Percentiles rank a stretch among this genome's conserved stretches.
These are phyloP conservation scores for Arthroderma sp. DNA, from an alignment of 2,329 filamentous ascomycete species.

Conservation along the genomic window DNA sequence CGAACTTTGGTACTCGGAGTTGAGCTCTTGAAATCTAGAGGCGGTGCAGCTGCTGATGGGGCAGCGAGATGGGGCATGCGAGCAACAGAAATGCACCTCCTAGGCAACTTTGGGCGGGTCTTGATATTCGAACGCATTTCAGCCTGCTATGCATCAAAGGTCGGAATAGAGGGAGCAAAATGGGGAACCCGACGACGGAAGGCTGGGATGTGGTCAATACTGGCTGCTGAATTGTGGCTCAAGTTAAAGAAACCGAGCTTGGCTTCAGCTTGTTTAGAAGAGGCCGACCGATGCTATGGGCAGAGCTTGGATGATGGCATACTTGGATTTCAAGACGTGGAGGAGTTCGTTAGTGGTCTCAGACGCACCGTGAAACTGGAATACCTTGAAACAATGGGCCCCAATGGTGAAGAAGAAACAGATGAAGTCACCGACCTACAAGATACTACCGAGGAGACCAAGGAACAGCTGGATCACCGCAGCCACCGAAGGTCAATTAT, in stretches of 20 bases:
- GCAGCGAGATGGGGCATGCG: conserved; percentile 74
- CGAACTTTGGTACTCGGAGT: conserved; percentile 63
- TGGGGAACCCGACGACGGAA: conserved; percentile 68
- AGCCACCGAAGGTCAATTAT: conserved; percentile 45
- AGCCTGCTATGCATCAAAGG: conserved; percentile 66
- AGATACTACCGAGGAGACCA: conserved; percentile 27
- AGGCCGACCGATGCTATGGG: conserved; percentile 46
- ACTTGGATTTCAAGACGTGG: conserved; percentile 41
- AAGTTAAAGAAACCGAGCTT: conserved; percentile 62
- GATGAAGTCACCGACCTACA: conserved; percentile 18
- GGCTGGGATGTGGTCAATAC: conserved; percentile 75
- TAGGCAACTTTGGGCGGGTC: conserved; percentile 63
- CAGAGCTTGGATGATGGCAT: conserved; percentile 27
- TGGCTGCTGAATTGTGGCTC: conserved; percentile 76
- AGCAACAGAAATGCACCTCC: conserved; percentile 63
- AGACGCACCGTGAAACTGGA: conserved; percentile 30
- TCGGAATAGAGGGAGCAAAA: conserved; percentile 49
- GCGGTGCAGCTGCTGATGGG: conserved; percentile 68
- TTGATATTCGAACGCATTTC: conserved; percentile 77
- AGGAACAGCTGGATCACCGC: conserved; percentile 39
- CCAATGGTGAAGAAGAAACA: conserved; percentile 19
- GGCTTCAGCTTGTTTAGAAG: conserved; percentile 62
- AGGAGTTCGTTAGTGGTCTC: conserved; percentile 32
- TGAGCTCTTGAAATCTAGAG: conserved; percentile 70
- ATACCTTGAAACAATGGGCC: conserved; percentile 29